Evolutionary conservation across 495 filamentous ascomycete species (phyloP).

Genomic region (Penicillium canariense): DNA sequence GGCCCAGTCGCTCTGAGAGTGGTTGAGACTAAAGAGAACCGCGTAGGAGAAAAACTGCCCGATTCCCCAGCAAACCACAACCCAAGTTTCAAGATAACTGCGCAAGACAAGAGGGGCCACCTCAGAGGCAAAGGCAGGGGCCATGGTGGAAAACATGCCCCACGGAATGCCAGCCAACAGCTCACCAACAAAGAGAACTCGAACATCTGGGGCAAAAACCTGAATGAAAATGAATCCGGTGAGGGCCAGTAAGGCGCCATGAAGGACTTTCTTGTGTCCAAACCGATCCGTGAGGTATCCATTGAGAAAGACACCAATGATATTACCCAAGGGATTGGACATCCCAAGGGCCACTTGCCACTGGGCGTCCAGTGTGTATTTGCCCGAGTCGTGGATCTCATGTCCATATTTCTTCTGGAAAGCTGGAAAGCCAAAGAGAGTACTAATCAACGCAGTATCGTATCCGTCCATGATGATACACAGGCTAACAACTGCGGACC

Average conservation of each 20-base stretch:
- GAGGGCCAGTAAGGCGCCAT: background rate
- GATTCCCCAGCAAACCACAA: background rate
- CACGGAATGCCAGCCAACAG: background rate
- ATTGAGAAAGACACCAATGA: too few species aligned
- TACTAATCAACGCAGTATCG: background rate
- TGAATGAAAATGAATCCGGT: background rate
- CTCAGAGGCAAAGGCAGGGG: background rate
- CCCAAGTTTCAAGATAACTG: background rate
- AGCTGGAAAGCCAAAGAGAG: background rate
- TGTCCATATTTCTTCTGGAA: background rate
- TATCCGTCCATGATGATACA: background rate
- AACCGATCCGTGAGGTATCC: too few species aligned
- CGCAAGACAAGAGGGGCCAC: background rate
- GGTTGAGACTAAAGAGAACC: background rate
- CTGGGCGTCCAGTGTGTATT: background rate
- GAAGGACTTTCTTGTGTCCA: background rate
- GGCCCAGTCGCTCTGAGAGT: background rate
- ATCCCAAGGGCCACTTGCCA: too few species aligned
- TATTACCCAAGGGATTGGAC: background rate
- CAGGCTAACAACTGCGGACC: too few species aligned
- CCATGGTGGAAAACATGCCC: background rate
- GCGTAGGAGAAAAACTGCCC: background rate
- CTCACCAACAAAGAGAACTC: background rate
- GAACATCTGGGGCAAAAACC: background rate
- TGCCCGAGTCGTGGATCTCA: background rate